These are phyloP conservation scores for Paulownia fortunei DNA, from an alignment of 257 asterid species.

Conservation along the genomic window DNA sequence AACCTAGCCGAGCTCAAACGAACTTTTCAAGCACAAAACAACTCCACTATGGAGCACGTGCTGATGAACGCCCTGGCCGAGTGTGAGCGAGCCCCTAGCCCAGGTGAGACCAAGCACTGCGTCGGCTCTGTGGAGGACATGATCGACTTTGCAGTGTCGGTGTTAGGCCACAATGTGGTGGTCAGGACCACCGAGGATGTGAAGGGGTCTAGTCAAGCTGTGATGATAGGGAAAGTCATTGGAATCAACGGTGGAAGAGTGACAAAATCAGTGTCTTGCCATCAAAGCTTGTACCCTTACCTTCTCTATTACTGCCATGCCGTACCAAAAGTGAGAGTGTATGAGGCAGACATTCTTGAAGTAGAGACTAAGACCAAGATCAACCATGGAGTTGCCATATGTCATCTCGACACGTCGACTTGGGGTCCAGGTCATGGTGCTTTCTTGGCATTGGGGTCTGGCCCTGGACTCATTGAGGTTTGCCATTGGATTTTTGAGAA, in stretches of 20 bases:
- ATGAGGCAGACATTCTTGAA: constrained; percentile 74
- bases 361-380: constrained; percentile 52
- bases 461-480: constrained; percentile 82
- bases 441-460: constrained; percentile 70
- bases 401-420: constrained; percentile 81
- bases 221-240: constrained; percentile 62
- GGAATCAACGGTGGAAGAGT: constrained; percentile 66
- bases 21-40: constrained; percentile 42
- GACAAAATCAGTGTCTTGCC: constrained; percentile 87
- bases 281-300: constrained; percentile 83
- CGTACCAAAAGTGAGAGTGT: constrained; percentile 81
- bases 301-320: constrained; percentile 86
- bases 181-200: constrained; percentile 65
- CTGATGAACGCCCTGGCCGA: constrained; percentile 53
- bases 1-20: constrained; percentile 43
- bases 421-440: constrained; percentile 90
- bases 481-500: constrained; percentile 98
- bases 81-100: constrained; percentile 71
- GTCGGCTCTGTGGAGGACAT: constrained; percentile 78
- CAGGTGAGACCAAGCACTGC: constrained; percentile 70
- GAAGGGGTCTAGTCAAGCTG: constrained; percentile 54
- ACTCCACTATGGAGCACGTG: constrained; percentile 57
- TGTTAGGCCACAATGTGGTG: constrained; percentile 53
- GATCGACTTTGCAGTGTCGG: constrained; percentile 65
- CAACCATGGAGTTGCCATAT: constrained; percentile 82